Evolutionary conservation across 202 grass and related monocot genomes (phyloP).

Genomic region (Schoenoplectus tabernaemontani): DNA sequence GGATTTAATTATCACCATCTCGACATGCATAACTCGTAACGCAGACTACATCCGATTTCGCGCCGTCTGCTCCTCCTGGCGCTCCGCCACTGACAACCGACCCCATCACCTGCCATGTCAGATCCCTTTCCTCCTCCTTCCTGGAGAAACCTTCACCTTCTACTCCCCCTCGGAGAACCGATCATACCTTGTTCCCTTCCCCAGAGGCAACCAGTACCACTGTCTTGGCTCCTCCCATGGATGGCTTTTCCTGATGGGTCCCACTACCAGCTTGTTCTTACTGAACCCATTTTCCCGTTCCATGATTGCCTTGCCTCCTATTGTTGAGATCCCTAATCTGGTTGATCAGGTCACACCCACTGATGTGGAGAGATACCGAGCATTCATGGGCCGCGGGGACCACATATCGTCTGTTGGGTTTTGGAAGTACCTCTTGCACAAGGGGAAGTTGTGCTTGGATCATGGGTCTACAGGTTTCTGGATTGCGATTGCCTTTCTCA

Average conservation of each 20-base stretch:
- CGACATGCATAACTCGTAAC: not conserved
- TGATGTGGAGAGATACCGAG: conserved; percentile 12
- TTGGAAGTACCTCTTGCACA: conserved; percentile 25
- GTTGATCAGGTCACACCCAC: conserved; percentile 15
- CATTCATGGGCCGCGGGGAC: not conserved
- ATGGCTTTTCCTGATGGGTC: conserved; percentile 24
- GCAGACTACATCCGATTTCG: conserved; percentile 33
- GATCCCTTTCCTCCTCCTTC: conserved; percentile 22
- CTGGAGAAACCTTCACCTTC: conserved; percentile 4
- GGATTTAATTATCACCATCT: conserved; percentile 16
- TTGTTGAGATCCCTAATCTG: conserved; percentile 17
- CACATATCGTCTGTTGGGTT: not conserved
- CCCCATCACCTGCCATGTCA: conserved; percentile 26
- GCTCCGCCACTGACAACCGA: not conserved
- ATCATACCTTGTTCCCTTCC: not conserved
- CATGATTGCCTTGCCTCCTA: conserved; percentile 13
- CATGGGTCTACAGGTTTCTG: not conserved
- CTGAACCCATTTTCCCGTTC: conserved; percentile 7
- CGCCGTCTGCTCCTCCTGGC: conserved; percentile 25
- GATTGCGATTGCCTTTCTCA: conserved; percentile 14
- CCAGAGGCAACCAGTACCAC: not conserved
- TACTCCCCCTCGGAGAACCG: conserved; percentile 5
- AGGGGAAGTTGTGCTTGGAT: conserved; percentile 25
- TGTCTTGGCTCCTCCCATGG: conserved; percentile 25
- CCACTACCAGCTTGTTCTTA: conserved; percentile 1